Conservation (phyloP, 2,329 filamentous ascomycete genomes). For the Zymoseptoria brevis region DNA sequence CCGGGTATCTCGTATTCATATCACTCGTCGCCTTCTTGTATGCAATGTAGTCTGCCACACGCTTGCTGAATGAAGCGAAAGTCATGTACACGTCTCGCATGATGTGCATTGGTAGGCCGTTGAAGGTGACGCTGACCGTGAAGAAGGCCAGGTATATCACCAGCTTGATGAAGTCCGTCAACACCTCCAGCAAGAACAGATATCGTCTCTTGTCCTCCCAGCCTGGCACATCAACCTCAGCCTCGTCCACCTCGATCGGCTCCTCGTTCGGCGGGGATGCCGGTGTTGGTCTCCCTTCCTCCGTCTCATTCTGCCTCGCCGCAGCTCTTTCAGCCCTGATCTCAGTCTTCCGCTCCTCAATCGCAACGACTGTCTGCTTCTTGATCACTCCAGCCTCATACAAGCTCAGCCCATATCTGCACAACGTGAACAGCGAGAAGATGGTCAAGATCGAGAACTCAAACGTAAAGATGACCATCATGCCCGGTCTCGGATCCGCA, state of each 20-base stretch:
- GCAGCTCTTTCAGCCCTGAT: constrained; percentile 49
- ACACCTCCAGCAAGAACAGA: constrained; percentile 77
- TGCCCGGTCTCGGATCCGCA: constrained; percentile 80
- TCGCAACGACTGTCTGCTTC: constrained; percentile 61
- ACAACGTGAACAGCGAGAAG: constrained; percentile 68
- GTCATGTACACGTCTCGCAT: constrained; percentile 94
- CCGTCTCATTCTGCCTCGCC: constrained; percentile 27
- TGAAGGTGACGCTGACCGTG: constrained; percentile 84
- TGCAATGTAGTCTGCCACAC: constrained; percentile 77
- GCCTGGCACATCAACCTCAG: constrained; percentile 88
- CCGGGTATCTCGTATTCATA: constrained; percentile 85
- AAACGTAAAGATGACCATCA: constrained; percentile 99
- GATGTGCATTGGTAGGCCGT: constrained; percentile 92
- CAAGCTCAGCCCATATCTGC: constrained; percentile 71
- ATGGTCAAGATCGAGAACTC: constrained; percentile 86
- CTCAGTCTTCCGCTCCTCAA: constrained; percentile 61
- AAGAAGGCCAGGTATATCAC: constrained; percentile 88
- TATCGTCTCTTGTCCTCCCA: constrained; percentile 96
- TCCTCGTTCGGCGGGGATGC: constrained; percentile 53
- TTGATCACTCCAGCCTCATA: constrained; percentile 68
- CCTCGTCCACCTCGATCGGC: constrained; percentile 66
- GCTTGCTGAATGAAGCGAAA: constrained; percentile 80
- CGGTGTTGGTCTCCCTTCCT: constrained; percentile 31
- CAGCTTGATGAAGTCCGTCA: constrained; percentile 78
- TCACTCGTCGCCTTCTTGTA: constrained; percentile 88